phyloP scores from a whole-genome alignment of 192 early-diverging fungal species.

The Dissophora globulifera region DNA sequence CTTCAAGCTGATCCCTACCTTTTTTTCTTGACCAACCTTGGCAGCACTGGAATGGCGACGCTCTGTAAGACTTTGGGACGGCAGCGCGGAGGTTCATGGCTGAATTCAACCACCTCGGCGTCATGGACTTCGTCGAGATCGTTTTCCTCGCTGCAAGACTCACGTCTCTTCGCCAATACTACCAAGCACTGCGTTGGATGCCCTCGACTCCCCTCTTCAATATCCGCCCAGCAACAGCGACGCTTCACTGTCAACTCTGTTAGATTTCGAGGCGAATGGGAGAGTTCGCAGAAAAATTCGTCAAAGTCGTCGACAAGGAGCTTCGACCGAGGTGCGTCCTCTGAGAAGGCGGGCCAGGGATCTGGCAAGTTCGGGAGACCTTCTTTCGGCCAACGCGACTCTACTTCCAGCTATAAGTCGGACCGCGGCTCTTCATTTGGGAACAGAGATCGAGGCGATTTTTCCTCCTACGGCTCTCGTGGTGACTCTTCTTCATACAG shows the following conservation, averaged over 20 bases:
- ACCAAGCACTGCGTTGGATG: too few species aligned
- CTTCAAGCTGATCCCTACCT: too few species aligned
- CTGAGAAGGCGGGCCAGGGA: background rate
- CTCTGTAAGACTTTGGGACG: constrained; percentile 8
- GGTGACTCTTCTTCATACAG: too few species aligned
- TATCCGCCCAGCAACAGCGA: too few species aligned
- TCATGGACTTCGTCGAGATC: too few species aligned
- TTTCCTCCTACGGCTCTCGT: too few species aligned
- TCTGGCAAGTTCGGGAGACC: constrained; percentile 35
- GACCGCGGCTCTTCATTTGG: background rate
- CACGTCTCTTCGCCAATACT: too few species aligned
- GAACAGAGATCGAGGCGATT: background rate
- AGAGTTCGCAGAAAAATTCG: background rate
- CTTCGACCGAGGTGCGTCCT: too few species aligned
- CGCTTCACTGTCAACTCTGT: background rate
- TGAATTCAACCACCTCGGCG: background rate
- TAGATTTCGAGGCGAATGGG: background rate
- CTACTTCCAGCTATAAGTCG: background rate
- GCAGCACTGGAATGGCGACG: constrained; percentile 5
- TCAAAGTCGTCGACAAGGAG: too few species aligned
- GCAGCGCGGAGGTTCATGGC: background rate
- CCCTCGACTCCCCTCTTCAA: too few species aligned
- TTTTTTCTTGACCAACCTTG: too few species aligned
- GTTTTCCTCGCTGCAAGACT: too few species aligned
- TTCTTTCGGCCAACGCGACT: constrained; percentile 9